Conservation (phyloP, 1,284 basidiomycete species). For the Crepidotus sp. region DNA sequence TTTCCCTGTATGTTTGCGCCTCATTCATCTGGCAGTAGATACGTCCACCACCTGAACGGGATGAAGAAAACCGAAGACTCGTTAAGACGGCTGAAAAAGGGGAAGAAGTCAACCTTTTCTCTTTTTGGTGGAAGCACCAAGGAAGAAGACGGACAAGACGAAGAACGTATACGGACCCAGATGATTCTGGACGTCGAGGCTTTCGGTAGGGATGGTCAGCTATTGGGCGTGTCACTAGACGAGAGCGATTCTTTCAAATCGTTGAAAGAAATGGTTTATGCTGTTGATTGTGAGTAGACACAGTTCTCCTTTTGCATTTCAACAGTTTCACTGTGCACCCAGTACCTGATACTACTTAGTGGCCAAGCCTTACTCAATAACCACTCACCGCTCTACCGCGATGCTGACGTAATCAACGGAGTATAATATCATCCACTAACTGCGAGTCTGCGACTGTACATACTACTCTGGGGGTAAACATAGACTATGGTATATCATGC, state of each 20-base stretch:
- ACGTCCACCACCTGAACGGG: constrained; percentile 60
- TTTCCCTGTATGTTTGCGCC: neutral
- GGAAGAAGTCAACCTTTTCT: constrained; percentile 72
- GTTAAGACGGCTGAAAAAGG: constrained; percentile 75
- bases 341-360: constrained; percentile 10
- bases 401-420: too few relatives aligned
- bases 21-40: constrained; percentile 33
- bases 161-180: constrained; percentile 75
- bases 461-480: constrained; percentile 13
- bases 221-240: constrained; percentile 58
- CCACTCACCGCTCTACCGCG: too few relatives aligned
- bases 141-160: constrained; percentile 66
- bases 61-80: constrained; percentile 91
- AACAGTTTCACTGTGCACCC: neutral
- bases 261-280: constrained; percentile 55
- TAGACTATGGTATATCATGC: constrained; percentile 45
- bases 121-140: constrained; percentile 54
- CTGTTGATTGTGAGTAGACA: constrained; percentile 30
- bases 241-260: constrained; percentile 45
- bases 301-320: neutral
- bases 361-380: too few relatives aligned
- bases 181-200: constrained; percentile 83
- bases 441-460: neutral
- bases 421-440: too few relatives aligned
- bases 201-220: constrained; percentile 67